Base-by-base conservation (phyloP, 805 yeast species). In the Metschnikowia santaceciliae region DNA sequence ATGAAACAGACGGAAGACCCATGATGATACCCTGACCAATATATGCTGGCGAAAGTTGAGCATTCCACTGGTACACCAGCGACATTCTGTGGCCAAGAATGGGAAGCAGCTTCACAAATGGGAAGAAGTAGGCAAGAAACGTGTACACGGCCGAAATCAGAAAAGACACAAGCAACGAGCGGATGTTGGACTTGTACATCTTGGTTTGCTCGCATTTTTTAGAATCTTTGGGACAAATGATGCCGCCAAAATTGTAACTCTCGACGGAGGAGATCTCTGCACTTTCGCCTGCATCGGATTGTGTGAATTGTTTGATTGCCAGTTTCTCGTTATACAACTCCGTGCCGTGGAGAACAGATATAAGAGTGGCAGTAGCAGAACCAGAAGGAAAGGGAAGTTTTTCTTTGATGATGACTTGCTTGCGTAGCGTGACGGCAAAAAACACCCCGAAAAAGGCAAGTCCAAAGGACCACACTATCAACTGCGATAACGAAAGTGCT, bases 11-110 rank as follows among this genome's bases (percentile, higher is more conserved):
- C 1, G 91, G 88, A 6, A 90, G 71, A 0, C 99, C 99, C 99
- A 92, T 92, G 51, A 92, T 92, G 38, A 94, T 90, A 3, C 99
- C 99, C 68, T 92, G 99, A 2, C 99, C 99, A 34, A 94, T 79
- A 64, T 92, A 92, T 0, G 98, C 98, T 0, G 99, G 99, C 0
- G 97, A 90, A 0, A 97, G 97, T 65, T 94, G 96, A 53, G 94
- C 79, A 52, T 86, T 84, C 94, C 97, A 88, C 42, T 87, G 75
- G 67, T 88, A 88, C 15, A 75, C 68, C 19, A 69, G 61, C 0
- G 96, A 87, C 17, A 89, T 69, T 42, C 63, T 61, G 0, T 59
- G 36, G 0, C 98, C 98, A 65, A 92, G 88, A 1, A 92, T 62
- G 0, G 97, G 97, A 6, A 94, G 60, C 38, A 72, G 72, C 47